Conservation (phyloP, 805 yeast species). For the Sugiyamaella americana region DNA sequence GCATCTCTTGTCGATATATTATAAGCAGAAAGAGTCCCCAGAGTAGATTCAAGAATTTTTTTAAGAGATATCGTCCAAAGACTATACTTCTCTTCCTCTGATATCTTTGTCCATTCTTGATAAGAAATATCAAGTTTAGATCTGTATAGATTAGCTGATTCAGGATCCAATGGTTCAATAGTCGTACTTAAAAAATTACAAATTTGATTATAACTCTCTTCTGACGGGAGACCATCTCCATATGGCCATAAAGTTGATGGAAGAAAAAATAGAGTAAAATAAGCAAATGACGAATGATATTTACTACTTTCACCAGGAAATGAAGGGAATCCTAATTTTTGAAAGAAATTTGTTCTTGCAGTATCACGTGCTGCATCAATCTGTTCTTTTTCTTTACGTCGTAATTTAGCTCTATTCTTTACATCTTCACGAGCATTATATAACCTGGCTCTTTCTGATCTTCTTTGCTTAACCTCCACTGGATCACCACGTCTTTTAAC, state of each 20-base stretch:
- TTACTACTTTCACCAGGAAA: not conserved
- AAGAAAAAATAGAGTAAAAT: conserved; percentile 43
- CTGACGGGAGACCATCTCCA: conserved; percentile 44
- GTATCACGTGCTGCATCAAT: conserved; percentile 36
- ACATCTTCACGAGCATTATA: conserved; percentile 46
- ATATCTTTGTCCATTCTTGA: not conserved
- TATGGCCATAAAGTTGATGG: conserved; percentile 44
- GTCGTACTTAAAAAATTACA: conserved; percentile 21
- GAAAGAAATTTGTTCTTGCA: conserved; percentile 34
- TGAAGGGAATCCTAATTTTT: conserved; percentile 6
- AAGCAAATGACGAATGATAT: conserved; percentile 43
- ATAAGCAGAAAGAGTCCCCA: conserved; percentile 38
- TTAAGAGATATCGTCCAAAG: conserved; percentile 15
- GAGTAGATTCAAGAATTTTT: conserved; percentile 40
- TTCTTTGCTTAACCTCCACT: conserved; percentile 36
- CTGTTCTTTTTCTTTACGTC: conserved; percentile 43
- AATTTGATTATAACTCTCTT: conserved; percentile 26
- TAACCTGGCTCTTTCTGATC: conserved; percentile 37
- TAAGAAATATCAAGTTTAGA: not conserved
- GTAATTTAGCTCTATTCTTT: conserved; percentile 38
- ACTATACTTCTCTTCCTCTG: not conserved
- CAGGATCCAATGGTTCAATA: conserved; percentile 39
- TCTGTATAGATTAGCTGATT: conserved; percentile 29
- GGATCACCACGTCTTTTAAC: conserved; percentile 50
- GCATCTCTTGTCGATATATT: conserved; percentile 40